These are phyloP conservation scores for Glaciozyma antarctica DNA, from an alignment of 768 basidiomycete species.

Conservation along the genomic window DNA sequence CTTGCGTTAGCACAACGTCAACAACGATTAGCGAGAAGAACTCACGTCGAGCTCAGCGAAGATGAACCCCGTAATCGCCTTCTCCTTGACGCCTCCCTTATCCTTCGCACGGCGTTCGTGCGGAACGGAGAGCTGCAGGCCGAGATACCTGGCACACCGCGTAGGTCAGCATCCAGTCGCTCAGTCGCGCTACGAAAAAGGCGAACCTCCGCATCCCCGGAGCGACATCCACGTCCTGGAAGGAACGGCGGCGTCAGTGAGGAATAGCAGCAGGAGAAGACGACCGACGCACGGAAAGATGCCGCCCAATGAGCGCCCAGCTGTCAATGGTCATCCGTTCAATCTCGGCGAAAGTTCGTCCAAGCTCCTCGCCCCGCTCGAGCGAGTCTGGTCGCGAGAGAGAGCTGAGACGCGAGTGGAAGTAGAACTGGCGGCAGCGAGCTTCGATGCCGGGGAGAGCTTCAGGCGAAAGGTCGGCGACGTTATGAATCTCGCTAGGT, in stretches of 20 bases:
- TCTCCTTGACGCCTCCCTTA: background rate
- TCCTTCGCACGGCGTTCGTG: background rate
- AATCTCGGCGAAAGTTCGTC: conserved; percentile 1
- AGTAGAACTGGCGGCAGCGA: conserved; percentile 14
- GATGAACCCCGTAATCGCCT: conserved; percentile 3
- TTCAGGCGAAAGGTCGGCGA: background rate
- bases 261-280: background rate
- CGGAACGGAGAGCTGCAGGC: conserved; percentile 4
- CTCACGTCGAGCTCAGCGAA: conserved; percentile 14
- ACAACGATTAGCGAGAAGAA: background rate
- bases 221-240: background rate
- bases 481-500: background rate
- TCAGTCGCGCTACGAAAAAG: no score
- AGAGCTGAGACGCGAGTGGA: conserved; percentile 11
- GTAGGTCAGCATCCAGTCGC: no score
- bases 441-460: conserved; percentile 1
- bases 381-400: conserved; percentile 11
- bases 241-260: background rate
- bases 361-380: conserved; percentile 5
- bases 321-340: conserved; percentile 10
- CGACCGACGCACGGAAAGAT: background rate
- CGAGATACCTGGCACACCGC: no score
- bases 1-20: no score
- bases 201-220: conserved; percentile 1
- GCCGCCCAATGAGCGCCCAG: background rate